phyloP scores from a whole-genome alignment of 1,139 yeast genomes.

The Saccharomyces hybrid region DNA sequence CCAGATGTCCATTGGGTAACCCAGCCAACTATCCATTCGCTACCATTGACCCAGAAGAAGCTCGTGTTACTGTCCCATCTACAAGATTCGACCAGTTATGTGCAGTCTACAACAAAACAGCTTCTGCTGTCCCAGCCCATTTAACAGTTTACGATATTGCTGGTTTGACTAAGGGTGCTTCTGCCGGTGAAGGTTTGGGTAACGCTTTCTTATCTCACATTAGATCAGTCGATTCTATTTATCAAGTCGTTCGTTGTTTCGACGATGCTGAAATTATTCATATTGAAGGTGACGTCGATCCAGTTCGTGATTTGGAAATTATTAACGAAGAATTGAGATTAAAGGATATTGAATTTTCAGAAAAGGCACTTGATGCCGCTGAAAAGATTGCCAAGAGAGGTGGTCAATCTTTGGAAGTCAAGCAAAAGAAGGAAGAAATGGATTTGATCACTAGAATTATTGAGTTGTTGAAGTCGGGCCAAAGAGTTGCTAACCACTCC shows the following conservation, averaged over 20 bases:
- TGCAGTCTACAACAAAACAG: slow-evolving; percentile 65
- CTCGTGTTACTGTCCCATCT: slow-evolving; percentile 93
- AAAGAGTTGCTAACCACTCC: slow-evolving; percentile 81
- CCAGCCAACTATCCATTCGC: slow-evolving; percentile 99
- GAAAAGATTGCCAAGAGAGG: slow-evolving; percentile 87
- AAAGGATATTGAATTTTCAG: slow-evolving; percentile 92
- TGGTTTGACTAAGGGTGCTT: slow-evolving; percentile 95
- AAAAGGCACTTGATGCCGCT: slow-evolving; percentile 80
- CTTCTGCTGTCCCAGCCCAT: slow-evolving; percentile 83
- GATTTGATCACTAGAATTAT: slow-evolving; percentile 71
- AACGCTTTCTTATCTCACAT: slow-evolving; percentile 96
- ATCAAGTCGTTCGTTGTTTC: slow-evolving; percentile 95
- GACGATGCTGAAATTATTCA: slow-evolving; percentile 98
- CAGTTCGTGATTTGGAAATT: slow-evolving; percentile 89
- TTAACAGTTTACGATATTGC: slow-evolving; percentile 96
- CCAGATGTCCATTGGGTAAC: slow-evolving; percentile 88
- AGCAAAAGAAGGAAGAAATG: slow-evolving; percentile 89
- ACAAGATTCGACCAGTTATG: slow-evolving; percentile 73
- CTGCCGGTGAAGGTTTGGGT: slow-evolving; percentile 96
- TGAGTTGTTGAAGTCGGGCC: slow-evolving; percentile 67
- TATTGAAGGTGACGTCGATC: slow-evolving; percentile 96
- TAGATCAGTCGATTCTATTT: slow-evolving; percentile 95
- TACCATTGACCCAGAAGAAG: slow-evolving; percentile 98
- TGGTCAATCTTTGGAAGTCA: slow-evolving; percentile 91
- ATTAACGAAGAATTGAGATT: slow-evolving; percentile 87